A percentile compares a stretch with the other conserved stretches of the same genome.
Evolutionary conservation across 768 basidiomycete species (phyloP).

Genomic region (Aureoboletus auriporus): DNA sequence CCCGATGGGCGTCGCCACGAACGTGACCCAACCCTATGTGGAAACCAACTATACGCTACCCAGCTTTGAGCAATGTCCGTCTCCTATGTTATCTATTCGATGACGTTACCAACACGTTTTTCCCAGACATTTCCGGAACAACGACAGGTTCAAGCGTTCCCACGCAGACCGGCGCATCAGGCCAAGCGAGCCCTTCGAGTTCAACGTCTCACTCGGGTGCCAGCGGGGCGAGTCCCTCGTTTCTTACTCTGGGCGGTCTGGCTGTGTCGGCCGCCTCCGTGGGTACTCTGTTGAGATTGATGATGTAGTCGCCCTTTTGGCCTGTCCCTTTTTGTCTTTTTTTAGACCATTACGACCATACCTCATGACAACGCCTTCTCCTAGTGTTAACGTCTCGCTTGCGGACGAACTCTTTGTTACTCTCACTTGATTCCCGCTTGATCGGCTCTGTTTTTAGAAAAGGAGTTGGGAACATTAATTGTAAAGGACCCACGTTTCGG

Average conservation of each 20-base stretch:
- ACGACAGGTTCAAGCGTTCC: slow-evolving; percentile 8
- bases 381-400: too few species aligned
- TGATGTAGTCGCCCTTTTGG: slow-evolving; percentile 10
- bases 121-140: slow-evolving; percentile 24
- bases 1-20: slow-evolving; percentile 49
- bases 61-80: slow-evolving; percentile 43
- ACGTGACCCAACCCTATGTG: slow-evolving; percentile 49
- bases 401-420: too few species aligned
- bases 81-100: too few species aligned
- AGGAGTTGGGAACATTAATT: too few species aligned
- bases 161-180: neutral
- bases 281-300: slow-evolving; percentile 11
- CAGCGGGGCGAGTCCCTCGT: neutral
- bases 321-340: too few species aligned
- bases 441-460: too few species aligned
- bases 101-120: neutral
- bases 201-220: too few species aligned
- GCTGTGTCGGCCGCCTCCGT: slow-evolving; percentile 14
- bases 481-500: too few species aligned
- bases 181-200: neutral
- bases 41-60: slow-evolving; percentile 43
- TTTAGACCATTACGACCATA: too few species aligned
- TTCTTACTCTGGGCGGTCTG: slow-evolving; percentile 8
- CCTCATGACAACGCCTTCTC: too few species aligned
- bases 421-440: too few species aligned